These are phyloP conservation scores for Xerocomellus chrysenteron DNA, from an alignment of 768 basidiomycete genomes.

Conservation along the genomic window DNA sequence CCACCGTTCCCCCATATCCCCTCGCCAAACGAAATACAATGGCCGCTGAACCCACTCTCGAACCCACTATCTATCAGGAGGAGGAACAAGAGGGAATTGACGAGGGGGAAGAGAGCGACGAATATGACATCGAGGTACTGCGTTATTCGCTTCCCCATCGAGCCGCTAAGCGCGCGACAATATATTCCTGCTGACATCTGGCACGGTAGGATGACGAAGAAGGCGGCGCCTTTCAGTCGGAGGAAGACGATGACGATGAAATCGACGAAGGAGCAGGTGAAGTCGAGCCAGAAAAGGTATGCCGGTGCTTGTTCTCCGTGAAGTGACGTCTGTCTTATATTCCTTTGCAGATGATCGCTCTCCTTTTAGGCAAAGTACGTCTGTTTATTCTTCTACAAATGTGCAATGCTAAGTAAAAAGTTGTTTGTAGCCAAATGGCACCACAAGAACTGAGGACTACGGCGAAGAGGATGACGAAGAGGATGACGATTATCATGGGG, in stretches of 20 bases:
- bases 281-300: constrained; percentile 10
- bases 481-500: constrained; percentile 19
- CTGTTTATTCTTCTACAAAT: not conserved
- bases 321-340: constrained; percentile 4
- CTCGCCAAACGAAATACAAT: constrained; percentile 12
- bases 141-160: not conserved
- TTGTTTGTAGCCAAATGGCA: constrained; percentile 17
- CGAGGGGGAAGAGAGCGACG: constrained; percentile 30
- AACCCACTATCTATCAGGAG: constrained; percentile 2
- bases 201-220: constrained; percentile 21
- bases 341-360: constrained; percentile 24
- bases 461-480: constrained; percentile 23
- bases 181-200: not conserved
- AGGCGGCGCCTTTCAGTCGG: not conserved
- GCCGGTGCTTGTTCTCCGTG: not conserved
- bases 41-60: constrained; percentile 19
- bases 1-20: not conserved
- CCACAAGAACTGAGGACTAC: not conserved
- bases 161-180: not conserved
- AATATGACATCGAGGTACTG: constrained; percentile 27
- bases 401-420: not conserved
- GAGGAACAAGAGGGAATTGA: constrained; percentile 9
- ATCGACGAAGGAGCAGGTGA: not conserved
- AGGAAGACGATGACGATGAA: constrained; percentile 23
- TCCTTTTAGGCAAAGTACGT: constrained; percentile 22